A percentile compares a stretch with the other conserved stretches of the same genome.
These are phyloP conservation scores for Smithsoniella earleae DNA, from an alignment of 163 green algal genomes.

Conservation along the genomic window DNA sequence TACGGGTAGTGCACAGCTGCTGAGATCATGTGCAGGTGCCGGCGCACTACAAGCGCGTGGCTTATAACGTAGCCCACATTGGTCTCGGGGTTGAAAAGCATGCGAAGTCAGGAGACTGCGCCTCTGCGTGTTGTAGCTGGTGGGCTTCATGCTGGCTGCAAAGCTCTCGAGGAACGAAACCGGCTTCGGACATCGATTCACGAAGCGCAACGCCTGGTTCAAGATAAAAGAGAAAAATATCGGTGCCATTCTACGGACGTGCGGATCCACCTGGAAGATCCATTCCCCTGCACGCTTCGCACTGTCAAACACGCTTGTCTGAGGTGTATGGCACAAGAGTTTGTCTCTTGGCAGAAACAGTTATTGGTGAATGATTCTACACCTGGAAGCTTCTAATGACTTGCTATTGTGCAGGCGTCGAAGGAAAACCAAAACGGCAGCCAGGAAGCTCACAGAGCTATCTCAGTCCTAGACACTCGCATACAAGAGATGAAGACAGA, in stretches of 20 bases:
- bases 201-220: background rate
- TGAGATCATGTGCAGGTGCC: background rate
- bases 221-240: background rate
- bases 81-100: background rate
- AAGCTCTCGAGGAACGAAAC: background rate
- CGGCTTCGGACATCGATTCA: background rate
- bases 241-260: background rate
- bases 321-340: background rate
- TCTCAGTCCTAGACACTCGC: background rate
- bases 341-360: background rate
- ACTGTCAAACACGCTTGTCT: background rate
- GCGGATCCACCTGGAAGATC: background rate
- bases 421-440: background rate
- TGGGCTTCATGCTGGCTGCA: background rate
- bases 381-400: background rate
- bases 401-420: background rate
- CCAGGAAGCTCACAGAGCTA: background rate
- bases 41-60: background rate
- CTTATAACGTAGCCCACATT: background rate
- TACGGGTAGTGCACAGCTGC: no score
- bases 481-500: background rate
- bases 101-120: constrained; percentile 4
- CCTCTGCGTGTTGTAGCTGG: background rate
- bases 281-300: background rate
- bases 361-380: background rate